These are phyloP conservation scores for Pythium biforme DNA, from an alignment of 352 stramenopile species.

Conservation along the genomic window DNA sequence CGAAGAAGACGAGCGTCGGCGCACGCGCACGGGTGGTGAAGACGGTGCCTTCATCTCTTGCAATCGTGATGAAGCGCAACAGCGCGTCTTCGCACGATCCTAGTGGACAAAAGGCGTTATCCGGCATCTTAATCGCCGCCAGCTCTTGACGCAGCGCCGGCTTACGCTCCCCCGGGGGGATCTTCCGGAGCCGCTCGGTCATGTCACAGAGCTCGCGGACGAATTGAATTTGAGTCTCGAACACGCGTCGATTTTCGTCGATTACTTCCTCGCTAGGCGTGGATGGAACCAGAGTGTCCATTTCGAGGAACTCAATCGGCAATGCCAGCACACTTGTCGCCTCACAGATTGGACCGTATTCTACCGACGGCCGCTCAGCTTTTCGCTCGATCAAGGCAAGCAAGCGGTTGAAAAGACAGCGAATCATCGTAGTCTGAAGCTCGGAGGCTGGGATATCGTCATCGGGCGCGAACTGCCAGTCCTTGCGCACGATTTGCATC, in stretches of 20 bases:
- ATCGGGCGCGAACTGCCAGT: slow-evolving; percentile 64
- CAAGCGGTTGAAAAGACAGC: slow-evolving; percentile 62
- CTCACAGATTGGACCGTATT: slow-evolving; percentile 60
- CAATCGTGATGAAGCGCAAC: slow-evolving; percentile 64
- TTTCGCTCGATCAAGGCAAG: slow-evolving; percentile 39
- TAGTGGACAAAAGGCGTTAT: slow-evolving; percentile 68
- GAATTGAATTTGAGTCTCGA: slow-evolving; percentile 69
- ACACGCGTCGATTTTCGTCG: slow-evolving; percentile 43
- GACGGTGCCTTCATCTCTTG: slow-evolving; percentile 68
- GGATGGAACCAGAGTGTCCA: slow-evolving; percentile 26
- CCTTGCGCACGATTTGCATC: slow-evolving; percentile 64
- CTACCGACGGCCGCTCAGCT: background rate
- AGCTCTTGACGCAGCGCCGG: slow-evolving; percentile 56
- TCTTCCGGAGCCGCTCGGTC: slow-evolving; percentile 69
- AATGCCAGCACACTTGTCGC: slow-evolving; percentile 44
- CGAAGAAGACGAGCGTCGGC: slow-evolving; percentile 82
- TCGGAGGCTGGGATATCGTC: slow-evolving; percentile 62
- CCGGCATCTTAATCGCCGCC: slow-evolving; percentile 48
- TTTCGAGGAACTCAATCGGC: slow-evolving; percentile 44
- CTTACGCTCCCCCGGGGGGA: slow-evolving; percentile 56
- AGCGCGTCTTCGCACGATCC: slow-evolving; percentile 63
- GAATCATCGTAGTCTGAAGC: slow-evolving; percentile 58
- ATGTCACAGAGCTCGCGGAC: slow-evolving; percentile 72
- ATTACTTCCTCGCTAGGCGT: slow-evolving; percentile 18
- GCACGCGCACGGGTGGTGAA: slow-evolving; percentile 87